Evolutionary conservation across 106 monocot genomes (phyloP).

Genomic region (Platanthera zijinensis): DNA sequence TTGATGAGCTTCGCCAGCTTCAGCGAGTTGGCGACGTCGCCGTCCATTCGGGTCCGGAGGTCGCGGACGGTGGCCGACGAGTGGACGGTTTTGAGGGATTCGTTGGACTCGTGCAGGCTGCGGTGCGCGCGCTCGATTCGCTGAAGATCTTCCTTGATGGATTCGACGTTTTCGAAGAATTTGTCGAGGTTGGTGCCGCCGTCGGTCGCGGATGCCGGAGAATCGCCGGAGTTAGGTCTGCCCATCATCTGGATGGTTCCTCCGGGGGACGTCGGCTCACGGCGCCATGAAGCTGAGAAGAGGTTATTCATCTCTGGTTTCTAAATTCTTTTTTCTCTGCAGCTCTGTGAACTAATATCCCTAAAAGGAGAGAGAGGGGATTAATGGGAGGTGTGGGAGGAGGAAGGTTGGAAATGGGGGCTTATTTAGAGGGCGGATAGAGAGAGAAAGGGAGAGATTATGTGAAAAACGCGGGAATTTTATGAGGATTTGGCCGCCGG

Average conservation of each 20-base stretch:
- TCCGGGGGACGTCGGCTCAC: background rate
- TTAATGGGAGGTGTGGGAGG: background rate
- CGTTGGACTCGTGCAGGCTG: slow-evolving; percentile 28
- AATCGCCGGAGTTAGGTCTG: slow-evolving; percentile 9
- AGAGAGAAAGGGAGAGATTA: background rate
- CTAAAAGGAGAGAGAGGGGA: background rate
- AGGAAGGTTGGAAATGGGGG: background rate
- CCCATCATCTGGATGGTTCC: slow-evolving; percentile 10
- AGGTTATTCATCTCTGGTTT: slow-evolving; percentile 17
- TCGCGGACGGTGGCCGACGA: slow-evolving; percentile 17
- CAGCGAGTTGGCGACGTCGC: slow-evolving; percentile 27
- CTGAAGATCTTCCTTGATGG: slow-evolving; percentile 24
- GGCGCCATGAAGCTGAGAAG: slow-evolving; percentile 15
- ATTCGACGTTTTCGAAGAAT: slow-evolving; percentile 39
- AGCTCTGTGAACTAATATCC: background rate
- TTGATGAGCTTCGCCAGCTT: slow-evolving; percentile 35
- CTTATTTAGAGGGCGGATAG: background rate
- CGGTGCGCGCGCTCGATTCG: slow-evolving; percentile 20
- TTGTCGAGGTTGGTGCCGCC: slow-evolving; percentile 24
- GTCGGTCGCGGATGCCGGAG: slow-evolving; percentile 12
- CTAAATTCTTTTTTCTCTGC: background rate
- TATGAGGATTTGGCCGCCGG: slow-evolving; percentile 5
- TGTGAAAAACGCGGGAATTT: slow-evolving; percentile 1
- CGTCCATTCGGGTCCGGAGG: slow-evolving; percentile 32
- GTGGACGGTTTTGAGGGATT: slow-evolving; percentile 24